Evolutionary conservation across 148 eudicot genomes (phyloP).

Genomic region (Cornus controversa): DNA sequence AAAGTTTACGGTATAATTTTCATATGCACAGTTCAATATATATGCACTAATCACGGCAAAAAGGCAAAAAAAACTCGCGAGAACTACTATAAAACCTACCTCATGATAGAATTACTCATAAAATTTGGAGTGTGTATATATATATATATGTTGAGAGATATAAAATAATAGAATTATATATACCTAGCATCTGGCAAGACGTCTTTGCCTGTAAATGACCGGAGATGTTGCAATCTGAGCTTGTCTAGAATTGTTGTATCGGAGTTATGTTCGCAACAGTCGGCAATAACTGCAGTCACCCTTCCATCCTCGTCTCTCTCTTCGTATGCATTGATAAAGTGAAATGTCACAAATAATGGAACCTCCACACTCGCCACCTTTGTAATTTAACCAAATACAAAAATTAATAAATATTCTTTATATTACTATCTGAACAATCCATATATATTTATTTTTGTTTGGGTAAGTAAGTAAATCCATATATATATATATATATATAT

Average conservation of each 20-base stretch:
- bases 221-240: slow-evolving; percentile 65
- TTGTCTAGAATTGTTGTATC: slow-evolving; percentile 83
- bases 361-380: slow-evolving; percentile 97
- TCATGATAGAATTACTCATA: too few relatives aligned
- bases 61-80: too few relatives aligned
- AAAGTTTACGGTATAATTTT: too few relatives aligned
- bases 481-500: too few relatives aligned
- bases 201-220: slow-evolving; percentile 60
- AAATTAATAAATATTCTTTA: neutral
- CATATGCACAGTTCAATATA: too few relatives aligned
- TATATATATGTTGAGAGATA: too few relatives aligned
- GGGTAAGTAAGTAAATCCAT: too few relatives aligned
- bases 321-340: slow-evolving; percentile 96
- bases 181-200: slow-evolving; percentile 94
- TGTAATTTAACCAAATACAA: neutral
- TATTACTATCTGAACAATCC: neutral
- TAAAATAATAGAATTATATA: neutral
- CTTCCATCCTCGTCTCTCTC: slow-evolving; percentile 79
- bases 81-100: too few relatives aligned
- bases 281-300: slow-evolving; percentile 67
- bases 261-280: slow-evolving; percentile 91
- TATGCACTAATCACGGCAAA: too few relatives aligned
- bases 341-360: slow-evolving; percentile 88
- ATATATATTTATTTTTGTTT: too few relatives aligned
- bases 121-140: too few relatives aligned